Base-by-base conservation (phyloP, 805 yeast species). In the Cephaloascus fragrans region DNA sequence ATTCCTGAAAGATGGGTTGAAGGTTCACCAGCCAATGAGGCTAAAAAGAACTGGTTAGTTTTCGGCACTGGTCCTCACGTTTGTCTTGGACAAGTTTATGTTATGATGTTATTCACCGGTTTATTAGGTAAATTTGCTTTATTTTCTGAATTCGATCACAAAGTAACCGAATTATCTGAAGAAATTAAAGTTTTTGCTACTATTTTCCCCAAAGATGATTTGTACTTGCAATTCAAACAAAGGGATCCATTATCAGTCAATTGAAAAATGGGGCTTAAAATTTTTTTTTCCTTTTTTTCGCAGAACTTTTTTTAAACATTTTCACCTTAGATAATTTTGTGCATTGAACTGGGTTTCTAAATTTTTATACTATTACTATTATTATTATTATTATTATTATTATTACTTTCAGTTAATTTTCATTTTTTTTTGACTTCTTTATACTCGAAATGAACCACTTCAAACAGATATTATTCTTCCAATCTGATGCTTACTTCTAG, bases 11-110 rank as follows among this genome's bases (percentile, higher is more conserved):
- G 98, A 69, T 93, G 97, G 97, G 70, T 55, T 19, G 83, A 73
- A 53, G 89, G 88, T 38, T 72, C 93, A 5, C 65, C 76, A 37
- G 94, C 90, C 16, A 75, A 71, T 53, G 76, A 75, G 64, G 82
- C 82, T 32, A 81, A 80, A 59, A 83, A 83, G 61, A 89, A 89
- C 68, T 93, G 96, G 96, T 75, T 93, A 47, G 97, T 90, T 9
- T 93, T 93, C 51, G 98, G 98, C 46, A 80, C 95, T 35, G 98
- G 98, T 40, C 90, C 97, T 10, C 98, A 93, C 58, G 88, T 84
- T 40, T 93, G 98, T 66, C 67, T 93, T 45, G 98, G 98, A 49
- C 94, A 88, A 69, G 84, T 79, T 44, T 93, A 93, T 55, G 98
- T 93, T 44, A 73, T 85, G 76, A 80, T 86, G 75, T 75, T 90